Conservation (phyloP, 805 yeast genomes). For the Candida awuae region DNA sequence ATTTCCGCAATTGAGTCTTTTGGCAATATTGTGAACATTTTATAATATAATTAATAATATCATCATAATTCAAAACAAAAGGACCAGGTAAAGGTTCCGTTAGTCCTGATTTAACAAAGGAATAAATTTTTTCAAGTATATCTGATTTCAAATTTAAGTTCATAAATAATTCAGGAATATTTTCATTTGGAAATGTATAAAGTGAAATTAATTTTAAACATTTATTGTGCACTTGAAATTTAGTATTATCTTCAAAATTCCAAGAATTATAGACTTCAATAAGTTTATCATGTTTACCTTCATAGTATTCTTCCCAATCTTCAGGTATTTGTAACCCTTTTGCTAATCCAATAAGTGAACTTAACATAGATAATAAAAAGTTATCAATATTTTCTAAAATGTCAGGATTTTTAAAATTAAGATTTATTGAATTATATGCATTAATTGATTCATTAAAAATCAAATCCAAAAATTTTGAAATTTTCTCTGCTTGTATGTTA, state of each 20-base stretch:
- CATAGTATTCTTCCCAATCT: constrained; percentile 37
- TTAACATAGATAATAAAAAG: constrained; percentile 47
- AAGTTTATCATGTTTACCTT: constrained; percentile 25
- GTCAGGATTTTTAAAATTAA: not conserved
- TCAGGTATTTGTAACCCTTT: constrained; percentile 57
- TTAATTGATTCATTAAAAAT: constrained; percentile 17
- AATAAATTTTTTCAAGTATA: constrained; percentile 56
- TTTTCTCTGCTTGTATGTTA: constrained; percentile 30
- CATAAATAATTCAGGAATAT: not conserved
- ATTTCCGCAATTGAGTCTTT: constrained; percentile 32
- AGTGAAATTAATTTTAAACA: constrained; percentile 5
- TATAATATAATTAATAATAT: constrained; percentile 34
- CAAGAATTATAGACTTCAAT: constrained; percentile 34
- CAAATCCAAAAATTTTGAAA: constrained; percentile 19
- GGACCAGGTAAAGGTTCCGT: constrained; percentile 60
- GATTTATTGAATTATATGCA: constrained; percentile 10
- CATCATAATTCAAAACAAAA: constrained; percentile 42
- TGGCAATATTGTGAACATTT: constrained; percentile 27
- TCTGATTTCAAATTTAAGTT: constrained; percentile 33
- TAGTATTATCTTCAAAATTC: constrained; percentile 19
- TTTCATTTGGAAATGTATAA: constrained; percentile 6
- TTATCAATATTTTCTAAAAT: constrained; percentile 28
- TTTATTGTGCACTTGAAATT: constrained; percentile 28
- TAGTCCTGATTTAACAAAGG: constrained; percentile 56
- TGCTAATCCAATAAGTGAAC: constrained; percentile 63